Conservation (phyloP, 139 green algal species). For the Micractinium conductrix region DNA sequence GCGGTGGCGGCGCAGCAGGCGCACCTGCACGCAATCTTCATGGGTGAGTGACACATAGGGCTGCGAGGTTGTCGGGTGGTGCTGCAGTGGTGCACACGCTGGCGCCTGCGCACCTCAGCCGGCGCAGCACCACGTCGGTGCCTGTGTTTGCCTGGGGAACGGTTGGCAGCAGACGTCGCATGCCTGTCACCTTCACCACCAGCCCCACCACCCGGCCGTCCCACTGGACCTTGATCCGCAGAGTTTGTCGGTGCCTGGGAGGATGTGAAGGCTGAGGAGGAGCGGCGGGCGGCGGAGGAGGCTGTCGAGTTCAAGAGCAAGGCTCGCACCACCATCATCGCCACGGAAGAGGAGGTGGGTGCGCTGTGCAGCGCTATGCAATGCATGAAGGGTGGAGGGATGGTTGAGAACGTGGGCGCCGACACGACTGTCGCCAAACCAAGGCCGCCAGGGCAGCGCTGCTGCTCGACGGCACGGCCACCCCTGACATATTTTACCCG, state of each 20-base stretch:
- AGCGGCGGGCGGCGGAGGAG: constrained; percentile 66
- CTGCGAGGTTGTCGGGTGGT: background rate
- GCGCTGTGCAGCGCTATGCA: background rate
- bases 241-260: constrained; percentile 42
- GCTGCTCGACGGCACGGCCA: background rate
- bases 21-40: constrained; percentile 49
- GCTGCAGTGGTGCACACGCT: background rate
- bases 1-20: constrained; percentile 24
- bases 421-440: background rate
- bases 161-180: background rate
- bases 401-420: background rate
- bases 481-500: too few species aligned
- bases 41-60: background rate
- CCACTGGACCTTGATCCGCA: background rate
- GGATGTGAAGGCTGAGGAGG: constrained; percentile 60
- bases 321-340: constrained; percentile 47
- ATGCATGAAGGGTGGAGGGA: background rate
- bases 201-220: too few species aligned
- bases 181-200: background rate
- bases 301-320: constrained; percentile 86
- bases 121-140: too few species aligned
- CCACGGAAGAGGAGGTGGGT: constrained; percentile 71
- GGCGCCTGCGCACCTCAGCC: background rate
- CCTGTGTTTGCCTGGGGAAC: background rate
- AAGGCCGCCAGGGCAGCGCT: background rate